A percentile compares a stretch with the other conserved stretches of the same genome.
phyloP scores from a whole-genome alignment of 78 protist genomes.

The Pigoraptor vietnamica region DNA sequence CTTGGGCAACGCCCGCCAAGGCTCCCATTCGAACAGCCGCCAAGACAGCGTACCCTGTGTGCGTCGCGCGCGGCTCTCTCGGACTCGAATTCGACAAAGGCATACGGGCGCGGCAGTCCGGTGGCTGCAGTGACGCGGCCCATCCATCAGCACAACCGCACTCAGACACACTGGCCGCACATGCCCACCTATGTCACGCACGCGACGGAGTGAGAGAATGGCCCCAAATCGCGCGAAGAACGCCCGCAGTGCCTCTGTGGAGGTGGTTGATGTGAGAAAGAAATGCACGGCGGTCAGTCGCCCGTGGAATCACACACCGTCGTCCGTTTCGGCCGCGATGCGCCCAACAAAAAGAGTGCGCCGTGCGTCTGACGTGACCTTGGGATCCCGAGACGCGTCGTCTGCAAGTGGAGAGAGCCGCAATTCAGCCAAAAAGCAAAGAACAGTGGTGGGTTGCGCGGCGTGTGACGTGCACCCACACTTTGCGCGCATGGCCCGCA shows the following conservation, averaged over 20 bases:
- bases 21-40: too few relatives aligned
- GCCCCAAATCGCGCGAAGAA: background rate
- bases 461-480: background rate
- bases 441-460: too few relatives aligned
- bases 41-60: background rate
- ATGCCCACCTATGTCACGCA: background rate
- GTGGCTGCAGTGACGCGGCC: background rate
- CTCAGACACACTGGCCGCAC: too few relatives aligned
- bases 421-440: background rate
- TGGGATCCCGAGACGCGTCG: background rate
- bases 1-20: background rate
- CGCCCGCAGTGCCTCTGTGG: background rate
- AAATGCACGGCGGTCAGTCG: background rate
- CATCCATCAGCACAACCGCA: too few relatives aligned
- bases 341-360: background rate
- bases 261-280: background rate
- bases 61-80: background rate
- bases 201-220: background rate
- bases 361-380: background rate
- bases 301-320: too few relatives aligned
- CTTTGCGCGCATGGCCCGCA: background rate
- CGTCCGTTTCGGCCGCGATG: background rate
- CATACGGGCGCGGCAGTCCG: background rate
- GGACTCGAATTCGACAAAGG: background rate
- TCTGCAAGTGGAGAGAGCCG: background rate